Percentiles rank a stretch among this genome's conserved stretches.
Conservation (phyloP, 345 rosid genomes). For the Rhodamnia argentea region DNA sequence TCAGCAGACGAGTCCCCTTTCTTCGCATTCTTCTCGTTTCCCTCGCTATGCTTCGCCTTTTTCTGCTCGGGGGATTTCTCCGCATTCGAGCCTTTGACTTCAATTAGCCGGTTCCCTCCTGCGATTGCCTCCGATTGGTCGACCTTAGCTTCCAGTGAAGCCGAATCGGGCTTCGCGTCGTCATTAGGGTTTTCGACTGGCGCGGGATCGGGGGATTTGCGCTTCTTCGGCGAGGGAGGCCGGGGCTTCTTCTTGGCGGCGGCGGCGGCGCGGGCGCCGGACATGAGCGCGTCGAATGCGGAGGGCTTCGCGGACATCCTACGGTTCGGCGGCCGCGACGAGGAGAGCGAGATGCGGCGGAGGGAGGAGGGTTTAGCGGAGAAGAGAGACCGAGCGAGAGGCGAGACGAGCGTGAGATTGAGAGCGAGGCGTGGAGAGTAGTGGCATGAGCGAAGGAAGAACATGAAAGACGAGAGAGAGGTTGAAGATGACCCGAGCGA, state of each 20-base stretch:
- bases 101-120: neutral
- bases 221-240: slow-evolving; percentile 13
- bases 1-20: slow-evolving; percentile 5
- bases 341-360: neutral
- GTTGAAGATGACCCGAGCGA: neutral
- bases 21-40: neutral
- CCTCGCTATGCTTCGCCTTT: neutral
- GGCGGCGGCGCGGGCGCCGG: slow-evolving; percentile 55
- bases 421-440: neutral
- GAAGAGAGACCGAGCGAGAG: neutral
- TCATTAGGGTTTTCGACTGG: neutral
- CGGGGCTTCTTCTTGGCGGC: slow-evolving; percentile 38
- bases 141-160: neutral
- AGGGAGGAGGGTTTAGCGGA: slow-evolving; percentile 3
- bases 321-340: slow-evolving; percentile 2
- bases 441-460: neutral
- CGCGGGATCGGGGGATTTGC: slow-evolving; percentile 10
- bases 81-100: neutral
- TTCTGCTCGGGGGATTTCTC: neutral
- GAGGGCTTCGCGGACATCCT: slow-evolving; percentile 53
- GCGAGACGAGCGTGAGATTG: neutral
- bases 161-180: neutral
- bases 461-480: neutral
- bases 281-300: slow-evolving; percentile 85
- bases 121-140: neutral